Evolutionary conservation across 768 basidiomycete genomes (phyloP).

Genomic region (Gymnopilus dilepis): DNA sequence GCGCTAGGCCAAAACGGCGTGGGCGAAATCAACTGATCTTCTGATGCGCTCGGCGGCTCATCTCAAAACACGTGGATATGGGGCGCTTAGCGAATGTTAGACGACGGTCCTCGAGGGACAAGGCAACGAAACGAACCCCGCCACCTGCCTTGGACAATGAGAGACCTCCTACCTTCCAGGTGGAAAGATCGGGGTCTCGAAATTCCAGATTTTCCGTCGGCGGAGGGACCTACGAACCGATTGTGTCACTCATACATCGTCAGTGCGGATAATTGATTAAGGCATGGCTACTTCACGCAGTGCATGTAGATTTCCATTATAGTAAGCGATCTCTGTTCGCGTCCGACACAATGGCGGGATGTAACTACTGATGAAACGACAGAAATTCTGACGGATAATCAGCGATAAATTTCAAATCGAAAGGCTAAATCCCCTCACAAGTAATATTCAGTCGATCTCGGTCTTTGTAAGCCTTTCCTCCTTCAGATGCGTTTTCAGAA

Average conservation of each 20-base stretch:
- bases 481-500: conserved; percentile 38
- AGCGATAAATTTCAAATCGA: too few relatives aligned
- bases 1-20: neutral
- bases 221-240: neutral
- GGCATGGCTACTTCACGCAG: neutral
- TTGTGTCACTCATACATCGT: neutral
- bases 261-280: neutral
- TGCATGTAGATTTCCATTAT: neutral
- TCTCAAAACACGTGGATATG: neutral
- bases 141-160: neutral
- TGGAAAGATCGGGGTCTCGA: neutral
- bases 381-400: too few relatives aligned
- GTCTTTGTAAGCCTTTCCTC: conserved; percentile 7
- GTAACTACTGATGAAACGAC: too few relatives aligned
- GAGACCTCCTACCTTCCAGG: neutral
- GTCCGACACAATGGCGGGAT: neutral
- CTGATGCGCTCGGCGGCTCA: neutral
- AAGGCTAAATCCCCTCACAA: too few relatives aligned
- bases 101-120: neutral
- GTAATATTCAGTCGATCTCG: neutral
- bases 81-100: neutral
- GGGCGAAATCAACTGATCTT: neutral
- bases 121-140: neutral
- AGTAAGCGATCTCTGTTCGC: neutral
- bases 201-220: too few relatives aligned